Evolutionary conservation across 23 red algal genomes (phyloP).

Genomic region (Gracilaria domingensis): DNA sequence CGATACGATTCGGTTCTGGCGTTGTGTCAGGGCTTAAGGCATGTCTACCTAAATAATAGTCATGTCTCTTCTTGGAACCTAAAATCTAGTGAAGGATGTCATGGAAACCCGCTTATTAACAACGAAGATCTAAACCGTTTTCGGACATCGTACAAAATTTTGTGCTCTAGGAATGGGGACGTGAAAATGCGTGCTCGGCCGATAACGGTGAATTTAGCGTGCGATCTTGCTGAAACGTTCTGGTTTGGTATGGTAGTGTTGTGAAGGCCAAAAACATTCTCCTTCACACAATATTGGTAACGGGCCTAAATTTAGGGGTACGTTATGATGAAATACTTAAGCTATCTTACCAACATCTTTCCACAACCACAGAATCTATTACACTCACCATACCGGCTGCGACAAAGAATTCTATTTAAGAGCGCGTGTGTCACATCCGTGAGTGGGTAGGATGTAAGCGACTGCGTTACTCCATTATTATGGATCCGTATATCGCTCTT

Average conservation of each 20-base stretch:
- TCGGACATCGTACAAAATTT: background rate
- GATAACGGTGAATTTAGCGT: too few species aligned
- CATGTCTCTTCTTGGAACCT: background rate
- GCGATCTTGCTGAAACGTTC: background rate
- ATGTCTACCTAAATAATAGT: background rate
- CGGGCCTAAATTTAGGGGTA: background rate
- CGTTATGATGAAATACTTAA: background rate
- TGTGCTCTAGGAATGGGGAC: too few species aligned
- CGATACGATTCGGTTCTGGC: background rate
- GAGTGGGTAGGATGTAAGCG: background rate
- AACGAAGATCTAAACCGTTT: background rate
- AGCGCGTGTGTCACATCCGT: background rate
- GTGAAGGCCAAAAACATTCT: background rate
- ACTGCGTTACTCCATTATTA: background rate
- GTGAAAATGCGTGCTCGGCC: too few species aligned
- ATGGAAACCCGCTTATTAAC: background rate
- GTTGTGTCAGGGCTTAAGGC: conserved; percentile 13
- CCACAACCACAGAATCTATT: background rate
- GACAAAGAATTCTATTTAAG: background rate
- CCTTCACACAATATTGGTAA: background rate
- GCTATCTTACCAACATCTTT: background rate
- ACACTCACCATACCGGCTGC: background rate
- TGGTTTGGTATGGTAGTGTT: background rate
- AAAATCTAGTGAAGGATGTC: background rate
- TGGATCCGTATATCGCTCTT: background rate